phyloP scores from a whole-genome alignment of 495 filamentous ascomycete genomes.

The Terfezia boudieri region DNA sequence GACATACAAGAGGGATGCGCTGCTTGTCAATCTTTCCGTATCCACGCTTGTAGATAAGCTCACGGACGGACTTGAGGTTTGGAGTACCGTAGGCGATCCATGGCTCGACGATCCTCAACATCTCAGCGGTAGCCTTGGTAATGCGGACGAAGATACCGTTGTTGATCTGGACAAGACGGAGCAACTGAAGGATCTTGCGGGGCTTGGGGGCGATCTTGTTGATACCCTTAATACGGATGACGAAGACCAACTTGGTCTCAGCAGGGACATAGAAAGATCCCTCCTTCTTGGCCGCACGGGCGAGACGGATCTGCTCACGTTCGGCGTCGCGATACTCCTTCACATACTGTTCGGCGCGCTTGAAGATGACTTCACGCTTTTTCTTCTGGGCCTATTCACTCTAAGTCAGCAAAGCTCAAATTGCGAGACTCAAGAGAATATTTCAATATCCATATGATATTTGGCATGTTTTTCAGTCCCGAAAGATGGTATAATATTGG shows the following conservation, averaged over 20 bases:
- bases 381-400: slow-evolving; percentile 64
- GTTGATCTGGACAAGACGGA: slow-evolving; percentile 99
- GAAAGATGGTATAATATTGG: slow-evolving; percentile 98
- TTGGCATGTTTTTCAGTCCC: slow-evolving; percentile 54
- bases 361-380: slow-evolving; percentile 96
- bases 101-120: slow-evolving; percentile 93
- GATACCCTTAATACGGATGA: slow-evolving; percentile 99
- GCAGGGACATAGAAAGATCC: slow-evolving; percentile 83
- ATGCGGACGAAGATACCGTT: slow-evolving; percentile 94
- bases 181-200: slow-evolving; percentile 97
- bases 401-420: slow-evolving; percentile 22
- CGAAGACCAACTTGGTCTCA: slow-evolving; percentile 92
- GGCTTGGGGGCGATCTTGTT: slow-evolving; percentile 99
- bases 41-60: slow-evolving; percentile 98
- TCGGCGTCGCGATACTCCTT: slow-evolving; percentile 96
- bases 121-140: slow-evolving; percentile 94
- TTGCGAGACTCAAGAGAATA: slow-evolving; percentile 6
- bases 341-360: slow-evolving; percentile 98
- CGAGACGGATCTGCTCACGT: slow-evolving; percentile 92
- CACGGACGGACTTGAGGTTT: slow-evolving; percentile 94
- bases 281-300: slow-evolving; percentile 69
- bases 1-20: slow-evolving; percentile 47
- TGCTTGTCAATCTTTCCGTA: slow-evolving; percentile 96
- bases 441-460: slow-evolving; percentile 9
- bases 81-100: slow-evolving; percentile 98